Evolutionary conservation across 306 rosid genomes (phyloP).

Genomic region (Crotalaria pallida): DNA sequence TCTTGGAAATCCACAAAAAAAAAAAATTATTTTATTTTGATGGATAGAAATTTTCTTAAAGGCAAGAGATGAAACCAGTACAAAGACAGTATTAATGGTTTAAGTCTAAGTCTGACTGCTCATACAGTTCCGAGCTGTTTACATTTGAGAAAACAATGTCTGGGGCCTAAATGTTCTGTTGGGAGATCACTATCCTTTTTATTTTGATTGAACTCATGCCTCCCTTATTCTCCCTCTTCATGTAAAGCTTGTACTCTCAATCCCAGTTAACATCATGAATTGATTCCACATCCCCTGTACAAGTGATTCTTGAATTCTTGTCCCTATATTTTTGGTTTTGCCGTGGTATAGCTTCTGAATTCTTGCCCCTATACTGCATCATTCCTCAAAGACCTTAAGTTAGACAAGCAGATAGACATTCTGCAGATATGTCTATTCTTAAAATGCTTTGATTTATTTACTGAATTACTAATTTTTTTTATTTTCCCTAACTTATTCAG

Average conservation of each 20-base stretch:
- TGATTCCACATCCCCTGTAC: not conserved
- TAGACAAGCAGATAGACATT: not conserved
- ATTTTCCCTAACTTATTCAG: conserved; percentile 46
- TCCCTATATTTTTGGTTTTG: not conserved
- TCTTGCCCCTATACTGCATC: not conserved
- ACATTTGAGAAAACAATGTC: not conserved
- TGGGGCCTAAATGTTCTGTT: conserved; percentile 13
- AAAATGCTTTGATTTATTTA: not conserved
- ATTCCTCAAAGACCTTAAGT: not conserved
- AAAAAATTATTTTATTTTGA: not conserved
- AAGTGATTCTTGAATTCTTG: not conserved
- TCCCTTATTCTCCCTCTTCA: not conserved
- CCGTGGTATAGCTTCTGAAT: not conserved
- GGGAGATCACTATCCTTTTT: not conserved
- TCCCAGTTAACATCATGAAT: not conserved
- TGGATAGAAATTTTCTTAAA: not conserved
- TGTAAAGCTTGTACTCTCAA: not conserved
- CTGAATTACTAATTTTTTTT: conserved; percentile 11
- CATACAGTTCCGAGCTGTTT: not conserved
- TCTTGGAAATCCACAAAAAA: not conserved
- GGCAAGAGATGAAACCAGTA: not conserved
- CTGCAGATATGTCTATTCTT: not conserved
- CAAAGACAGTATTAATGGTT: not conserved
- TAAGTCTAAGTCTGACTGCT: not conserved
- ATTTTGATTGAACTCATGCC: conserved; percentile 1